A percentile compares a stretch with the other conserved stretches of the same genome.
Evolutionary conservation across 2,329 filamentous ascomycete genomes (phyloP).

Genomic region (Aspergillus hiratsukae): DNA sequence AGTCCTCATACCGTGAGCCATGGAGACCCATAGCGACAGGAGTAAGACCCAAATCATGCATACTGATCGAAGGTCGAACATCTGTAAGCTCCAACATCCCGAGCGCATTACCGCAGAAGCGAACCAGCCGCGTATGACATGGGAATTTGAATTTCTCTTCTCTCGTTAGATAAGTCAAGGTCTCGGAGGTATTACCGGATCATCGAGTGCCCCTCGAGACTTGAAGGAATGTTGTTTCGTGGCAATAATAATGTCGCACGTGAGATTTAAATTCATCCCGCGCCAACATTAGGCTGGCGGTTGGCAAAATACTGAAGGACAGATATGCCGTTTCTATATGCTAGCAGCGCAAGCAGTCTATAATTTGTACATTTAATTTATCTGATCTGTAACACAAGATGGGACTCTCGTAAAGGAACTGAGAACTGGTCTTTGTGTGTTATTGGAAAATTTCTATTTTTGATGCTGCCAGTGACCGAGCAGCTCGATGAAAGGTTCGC

Average conservation of each 20-base stretch:
- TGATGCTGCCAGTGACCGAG: not conserved
- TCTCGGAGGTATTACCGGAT: constrained; percentile 17
- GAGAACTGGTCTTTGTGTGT: not conserved
- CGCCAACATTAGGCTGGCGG: not conserved
- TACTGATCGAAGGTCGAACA: constrained; percentile 30
- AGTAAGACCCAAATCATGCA: constrained; percentile 33
- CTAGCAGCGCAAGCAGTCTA: constrained; percentile 6
- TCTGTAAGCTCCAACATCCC: constrained; percentile 36
- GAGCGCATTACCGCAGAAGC: constrained; percentile 36
- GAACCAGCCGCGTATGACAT: constrained; percentile 21
- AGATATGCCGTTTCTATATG: constrained; percentile 29
- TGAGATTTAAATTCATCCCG: constrained; percentile 8
- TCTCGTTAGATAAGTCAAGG: constrained; percentile 17
- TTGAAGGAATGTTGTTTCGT: constrained; percentile 5
- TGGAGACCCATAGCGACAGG: constrained; percentile 32
- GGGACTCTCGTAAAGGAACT: not conserved
- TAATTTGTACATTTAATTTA: not conserved
- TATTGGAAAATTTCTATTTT: not conserved
- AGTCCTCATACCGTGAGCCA: constrained; percentile 33
- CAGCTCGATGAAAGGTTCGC: not conserved
- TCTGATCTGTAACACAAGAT: not conserved
- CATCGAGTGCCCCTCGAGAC: constrained; percentile 6
- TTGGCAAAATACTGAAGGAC: constrained; percentile 15
- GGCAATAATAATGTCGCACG: constrained; percentile 10
- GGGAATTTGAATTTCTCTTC: constrained; percentile 26